Conservation (phyloP, 2,329 filamentous ascomycete genomes). For the Fusarium sp. region DNA sequence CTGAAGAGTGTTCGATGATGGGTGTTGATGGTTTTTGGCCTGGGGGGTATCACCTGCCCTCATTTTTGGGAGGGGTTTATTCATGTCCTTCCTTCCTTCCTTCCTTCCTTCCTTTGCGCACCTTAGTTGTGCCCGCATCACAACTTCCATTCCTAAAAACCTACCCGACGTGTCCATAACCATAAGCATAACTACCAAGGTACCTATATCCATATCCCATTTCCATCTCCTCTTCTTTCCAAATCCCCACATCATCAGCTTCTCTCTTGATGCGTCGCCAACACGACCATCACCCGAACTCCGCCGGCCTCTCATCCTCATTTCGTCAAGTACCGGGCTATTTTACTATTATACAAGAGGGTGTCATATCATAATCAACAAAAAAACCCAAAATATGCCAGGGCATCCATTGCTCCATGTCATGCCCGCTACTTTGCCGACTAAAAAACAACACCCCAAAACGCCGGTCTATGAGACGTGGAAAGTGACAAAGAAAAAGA, state of each 20-base stretch:
- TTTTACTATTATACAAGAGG: conserved; percentile 36
- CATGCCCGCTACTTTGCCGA: conserved; percentile 3
- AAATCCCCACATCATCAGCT: neutral
- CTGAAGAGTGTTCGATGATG: conserved; percentile 4
- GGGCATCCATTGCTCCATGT: conserved; percentile 5
- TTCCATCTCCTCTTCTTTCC: too few species aligned
- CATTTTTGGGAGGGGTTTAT: conserved; percentile 35
- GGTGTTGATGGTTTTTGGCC: conserved; percentile 25
- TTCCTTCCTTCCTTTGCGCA: conserved; percentile 8
- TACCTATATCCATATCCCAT: too few species aligned
- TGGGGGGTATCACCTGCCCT: conserved; percentile 44
- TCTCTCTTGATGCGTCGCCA: conserved; percentile 11
- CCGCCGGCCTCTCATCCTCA: conserved; percentile 12
- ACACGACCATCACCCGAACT: conserved; percentile 8
- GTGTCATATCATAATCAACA: conserved; percentile 33
- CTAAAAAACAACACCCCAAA: conserved; percentile 21
- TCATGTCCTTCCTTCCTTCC: conserved; percentile 12
- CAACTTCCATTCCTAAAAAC: neutral
- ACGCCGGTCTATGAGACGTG: conserved; percentile 38
- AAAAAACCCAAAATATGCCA: conserved; percentile 20
- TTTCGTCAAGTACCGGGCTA: conserved; percentile 11
- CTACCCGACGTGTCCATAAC: too few species aligned
- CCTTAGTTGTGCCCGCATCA: neutral
- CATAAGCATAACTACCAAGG: neutral
- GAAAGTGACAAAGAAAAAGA: conserved; percentile 28